Base-by-base conservation (phyloP, 331 rosid species). In the Telfairia occidentalis region DNA sequence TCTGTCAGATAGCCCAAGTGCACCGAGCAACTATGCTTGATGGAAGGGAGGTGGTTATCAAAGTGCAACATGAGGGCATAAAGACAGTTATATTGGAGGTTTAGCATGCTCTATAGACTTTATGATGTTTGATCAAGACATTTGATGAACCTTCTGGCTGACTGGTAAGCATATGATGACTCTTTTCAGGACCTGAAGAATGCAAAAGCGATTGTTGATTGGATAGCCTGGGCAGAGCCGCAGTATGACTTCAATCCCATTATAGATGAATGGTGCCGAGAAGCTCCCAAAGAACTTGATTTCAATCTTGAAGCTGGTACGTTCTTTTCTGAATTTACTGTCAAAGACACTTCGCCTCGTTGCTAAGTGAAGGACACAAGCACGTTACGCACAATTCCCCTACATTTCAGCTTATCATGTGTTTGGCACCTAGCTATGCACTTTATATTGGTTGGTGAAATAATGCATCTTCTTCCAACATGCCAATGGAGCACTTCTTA, bases 221-320 rank as follows among this genome's bases (percentile, higher is more conserved):
- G 99, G 99, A 87, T 92, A 89, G 99, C 96, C 57, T 95, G 99
- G 99, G 97, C 94, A 0, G 99, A 95, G 77, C 99, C 99, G 18
- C 97, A 92, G 58, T 89, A 90, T 66, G 81, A 95, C 84, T 92
- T 95, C 35, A 95, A 89, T 83, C 99, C 99, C 50, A 90, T 95
- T 87, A 95, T 95, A 73, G 93, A 95, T 83, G 99, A 95, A 82
- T 95, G 99, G 99, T 95, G 99, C 99, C 90, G 83, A 87, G 99
- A 95, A 87, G 97, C 93, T 82, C 99, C 99, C 49, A 95, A 92
- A 81, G 99, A 95, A 76, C 96, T 95, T 59, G 97, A 95, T 83
- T 92, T 92, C 88, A 92, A 87, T 84, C 89, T 9, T 53, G 99
- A 95, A 86, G 97, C 99, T 61, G 99, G 99, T 95, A 85, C 43